Base-by-base conservation (phyloP, 2,329 filamentous ascomycete genomes). In the Colletotrichum phormii region DNA sequence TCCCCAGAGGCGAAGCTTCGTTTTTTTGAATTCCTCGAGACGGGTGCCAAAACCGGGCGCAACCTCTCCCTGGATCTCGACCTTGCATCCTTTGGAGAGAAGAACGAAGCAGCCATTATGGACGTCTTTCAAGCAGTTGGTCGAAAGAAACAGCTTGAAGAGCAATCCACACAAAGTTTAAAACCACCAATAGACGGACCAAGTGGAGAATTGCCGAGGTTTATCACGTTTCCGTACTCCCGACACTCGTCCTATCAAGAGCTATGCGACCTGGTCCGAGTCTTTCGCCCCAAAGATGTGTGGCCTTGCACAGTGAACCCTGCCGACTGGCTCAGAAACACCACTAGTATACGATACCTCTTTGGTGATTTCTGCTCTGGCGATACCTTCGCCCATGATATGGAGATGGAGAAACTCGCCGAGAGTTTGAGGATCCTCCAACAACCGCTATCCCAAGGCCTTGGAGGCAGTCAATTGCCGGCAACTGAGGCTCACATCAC, bases 191-290 rank as follows among this genome's bases (percentile, higher is more conserved):
- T 58, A 2, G 69, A 71, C 4, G 8, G 61, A 15, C 18, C 15
- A 7, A 29, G 59, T 1, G 68, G 69, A 1, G 11, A 46, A 0
- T 78, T 89, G 2, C 82, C 87, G 0, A 82, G 77, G 13, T 78
- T 78, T 0, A 89, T 92, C 3, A 83, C 80, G 0, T 98, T 98
- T 76, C 94, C 95, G 0, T 98, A 95, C 78, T 96, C 96, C 0
- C 89, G 96, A 1, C 96, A 98, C 81, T 97, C 96, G 0, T 97
- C 94, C 0, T 96, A 97, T 73, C 84, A 86, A 0, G 96, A 98
- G 79, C 87, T 97, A 3, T 93, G 94, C 75, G 83, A 90, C 65
- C 83, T 98, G 0, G 86, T 98, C 1, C 80, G 85, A 3, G 85
- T 86, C 0, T 93, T 98, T 76, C 88, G 84, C 33, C 95, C 95